A percentile compares a stretch with the other conserved stretches of the same genome.
phyloP scores from a whole-genome alignment of 805 yeast genomes.

The Candida dendrica region DNA sequence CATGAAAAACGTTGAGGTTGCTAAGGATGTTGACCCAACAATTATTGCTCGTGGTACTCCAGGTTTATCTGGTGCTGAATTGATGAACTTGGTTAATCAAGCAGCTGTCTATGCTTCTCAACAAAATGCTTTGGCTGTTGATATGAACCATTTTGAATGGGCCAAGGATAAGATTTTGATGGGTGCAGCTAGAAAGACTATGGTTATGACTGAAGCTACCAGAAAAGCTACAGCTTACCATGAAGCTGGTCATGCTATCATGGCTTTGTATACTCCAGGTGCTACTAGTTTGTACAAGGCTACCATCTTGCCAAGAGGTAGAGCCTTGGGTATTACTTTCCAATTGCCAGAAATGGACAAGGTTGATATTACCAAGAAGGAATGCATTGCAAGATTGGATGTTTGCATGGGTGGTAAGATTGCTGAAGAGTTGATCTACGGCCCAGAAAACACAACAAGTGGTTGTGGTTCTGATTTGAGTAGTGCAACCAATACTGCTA shows the following conservation, averaged over 20 bases:
- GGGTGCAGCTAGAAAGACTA: slow-evolving; percentile 97
- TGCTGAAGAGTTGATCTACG: slow-evolving; percentile 91
- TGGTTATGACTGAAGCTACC: slow-evolving; percentile 95
- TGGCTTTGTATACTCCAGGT: slow-evolving; percentile 91
- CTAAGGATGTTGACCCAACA: slow-evolving; percentile 80
- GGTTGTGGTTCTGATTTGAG: slow-evolving; percentile 92
- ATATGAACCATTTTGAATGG: slow-evolving; percentile 94
- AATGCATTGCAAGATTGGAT: slow-evolving; percentile 86
- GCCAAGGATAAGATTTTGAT: slow-evolving; percentile 95
- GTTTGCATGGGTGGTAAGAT: slow-evolving; percentile 99
- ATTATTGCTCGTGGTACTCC: slow-evolving; percentile 96
- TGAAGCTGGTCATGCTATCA: slow-evolving; percentile 98
- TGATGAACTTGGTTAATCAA: slow-evolving; percentile 92
- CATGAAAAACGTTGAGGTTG: slow-evolving; percentile 81
- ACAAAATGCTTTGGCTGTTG: slow-evolving; percentile 81
- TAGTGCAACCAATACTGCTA: slow-evolving; percentile 85
- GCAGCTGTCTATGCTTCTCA: slow-evolving; percentile 98
- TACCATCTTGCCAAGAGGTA: slow-evolving; percentile 92
- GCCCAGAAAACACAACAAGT: slow-evolving; percentile 85
- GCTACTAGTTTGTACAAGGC: slow-evolving; percentile 96
- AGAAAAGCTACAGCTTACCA: slow-evolving; percentile 94
- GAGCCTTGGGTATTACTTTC: slow-evolving; percentile 94
- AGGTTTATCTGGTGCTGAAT: slow-evolving; percentile 96
- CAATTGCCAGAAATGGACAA: slow-evolving; percentile 98
- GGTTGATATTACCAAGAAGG: slow-evolving; percentile 83